Conservation (phyloP, 805 yeast species). For the Hanseniaspora mollemarum region DNA sequence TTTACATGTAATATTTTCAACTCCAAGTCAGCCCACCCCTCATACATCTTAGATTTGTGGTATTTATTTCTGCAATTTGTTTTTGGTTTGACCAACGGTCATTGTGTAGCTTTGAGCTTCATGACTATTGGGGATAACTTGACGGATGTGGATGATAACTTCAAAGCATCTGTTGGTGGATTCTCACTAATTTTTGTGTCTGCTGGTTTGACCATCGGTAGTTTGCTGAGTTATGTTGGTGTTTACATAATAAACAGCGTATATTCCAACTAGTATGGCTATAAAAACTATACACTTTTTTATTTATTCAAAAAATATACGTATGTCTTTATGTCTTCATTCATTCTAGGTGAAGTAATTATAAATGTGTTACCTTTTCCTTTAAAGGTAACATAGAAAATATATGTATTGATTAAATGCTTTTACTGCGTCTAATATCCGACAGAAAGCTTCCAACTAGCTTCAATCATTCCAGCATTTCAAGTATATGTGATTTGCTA, state of each 20-base stretch:
- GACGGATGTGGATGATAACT: conserved; percentile 42
- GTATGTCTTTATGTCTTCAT: too few relatives aligned
- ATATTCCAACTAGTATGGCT: not conserved
- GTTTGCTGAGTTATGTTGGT: conserved; percentile 59
- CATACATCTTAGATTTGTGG: conserved; percentile 45
- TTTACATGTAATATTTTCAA: conserved; percentile 35
- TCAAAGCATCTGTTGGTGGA: conserved; percentile 89
- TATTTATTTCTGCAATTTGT: conserved; percentile 60
- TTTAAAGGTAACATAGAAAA: too few relatives aligned
- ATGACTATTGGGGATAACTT: conserved; percentile 56
- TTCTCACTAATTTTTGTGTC: conserved; percentile 72
- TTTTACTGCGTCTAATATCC: too few relatives aligned
- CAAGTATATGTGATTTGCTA: too few relatives aligned
- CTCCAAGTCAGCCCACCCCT: conserved; percentile 16
- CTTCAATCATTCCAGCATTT: too few relatives aligned
- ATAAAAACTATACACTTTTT: not conserved
- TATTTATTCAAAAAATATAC: not conserved
- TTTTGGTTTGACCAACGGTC: conserved; percentile 86
- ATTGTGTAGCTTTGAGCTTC: conserved; percentile 65
- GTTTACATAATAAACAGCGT: conserved; percentile 29
- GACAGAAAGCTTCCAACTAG: too few relatives aligned
- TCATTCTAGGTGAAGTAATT: too few relatives aligned
- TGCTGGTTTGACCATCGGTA: conserved; percentile 68
- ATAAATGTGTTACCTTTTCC: too few relatives aligned
- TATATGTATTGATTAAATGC: too few relatives aligned